phyloP scores from a whole-genome alignment of 805 yeast species.

The Saitoella complicata region DNA sequence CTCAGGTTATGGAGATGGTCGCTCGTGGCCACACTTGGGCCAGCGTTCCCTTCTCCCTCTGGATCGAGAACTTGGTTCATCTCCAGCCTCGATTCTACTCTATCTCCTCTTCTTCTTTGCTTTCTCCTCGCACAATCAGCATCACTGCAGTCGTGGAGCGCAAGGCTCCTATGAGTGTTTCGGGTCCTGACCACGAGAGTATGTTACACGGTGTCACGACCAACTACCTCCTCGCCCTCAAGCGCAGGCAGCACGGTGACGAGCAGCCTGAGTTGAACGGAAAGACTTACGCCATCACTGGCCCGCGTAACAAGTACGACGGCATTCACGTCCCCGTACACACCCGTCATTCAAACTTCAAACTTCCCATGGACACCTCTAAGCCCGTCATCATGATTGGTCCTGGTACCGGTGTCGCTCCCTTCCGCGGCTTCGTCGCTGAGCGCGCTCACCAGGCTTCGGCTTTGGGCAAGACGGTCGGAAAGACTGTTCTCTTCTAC shows the following conservation, averaged over 20 bases:
- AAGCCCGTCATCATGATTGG: conserved; percentile 86
- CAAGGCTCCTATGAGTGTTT: conserved; percentile 23
- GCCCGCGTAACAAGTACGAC: conserved; percentile 52
- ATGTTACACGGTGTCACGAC: conserved; percentile 78
- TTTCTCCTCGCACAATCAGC: conserved; percentile 40
- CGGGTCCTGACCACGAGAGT: conserved; percentile 21
- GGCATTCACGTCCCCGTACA: conserved; percentile 62
- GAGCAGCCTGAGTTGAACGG: conserved; percentile 22
- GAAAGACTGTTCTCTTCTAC: conserved; percentile 61
- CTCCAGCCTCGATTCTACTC: conserved; percentile 93
- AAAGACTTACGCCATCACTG: conserved; percentile 55
- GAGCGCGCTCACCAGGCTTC: conserved; percentile 52
- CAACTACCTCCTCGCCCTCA: conserved; percentile 62
- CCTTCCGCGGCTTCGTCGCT: conserved; percentile 86
- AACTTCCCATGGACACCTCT: conserved; percentile 70
- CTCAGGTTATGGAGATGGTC: conserved; percentile 50
- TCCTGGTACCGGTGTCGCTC: conserved; percentile 98
- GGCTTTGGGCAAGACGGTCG: conserved; percentile 38
- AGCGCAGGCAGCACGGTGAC: conserved; percentile 38
- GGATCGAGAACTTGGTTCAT: conserved; percentile 65
- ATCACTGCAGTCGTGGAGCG: conserved; percentile 83
- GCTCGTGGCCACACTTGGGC: conserved; percentile 59
- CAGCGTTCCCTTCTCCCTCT: conserved; percentile 63
- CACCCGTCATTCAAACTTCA: conserved; percentile 87
- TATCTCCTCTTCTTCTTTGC: conserved; percentile 73